Conservation (phyloP, 306 rosid species). For the Lathyrus oleraceus region DNA sequence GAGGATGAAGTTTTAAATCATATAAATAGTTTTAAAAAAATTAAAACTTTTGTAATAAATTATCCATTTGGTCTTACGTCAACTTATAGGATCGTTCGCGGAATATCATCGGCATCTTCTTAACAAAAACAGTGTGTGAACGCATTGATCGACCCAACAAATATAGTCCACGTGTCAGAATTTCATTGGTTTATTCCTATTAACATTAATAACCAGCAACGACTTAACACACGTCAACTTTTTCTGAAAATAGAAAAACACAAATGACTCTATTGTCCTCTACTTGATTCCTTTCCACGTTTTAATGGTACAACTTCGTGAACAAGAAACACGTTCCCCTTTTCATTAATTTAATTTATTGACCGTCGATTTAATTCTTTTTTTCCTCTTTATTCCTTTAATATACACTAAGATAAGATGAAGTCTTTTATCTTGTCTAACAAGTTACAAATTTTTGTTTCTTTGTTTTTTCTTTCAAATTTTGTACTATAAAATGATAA, state of each 20-base stretch:
- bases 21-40: no score
- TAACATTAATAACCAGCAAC: no score
- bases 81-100: background rate
- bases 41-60: no score
- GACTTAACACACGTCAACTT: background rate
- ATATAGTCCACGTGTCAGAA: background rate
- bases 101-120: background rate
- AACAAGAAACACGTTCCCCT: background rate
- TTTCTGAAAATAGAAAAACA: no score
- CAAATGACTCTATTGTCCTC: background rate
- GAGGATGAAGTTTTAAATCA: no score
- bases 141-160: background rate
- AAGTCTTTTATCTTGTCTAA: background rate
- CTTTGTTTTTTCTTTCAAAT: no score
- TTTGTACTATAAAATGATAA: no score
- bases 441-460: background rate
- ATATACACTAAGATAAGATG: no score
- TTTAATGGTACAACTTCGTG: constrained; percentile 2
- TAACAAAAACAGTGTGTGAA: background rate
- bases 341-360: background rate
- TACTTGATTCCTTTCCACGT: background rate
- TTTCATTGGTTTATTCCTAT: background rate
- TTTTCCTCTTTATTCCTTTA: background rate
- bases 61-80: background rate
- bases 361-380: background rate